These are phyloP conservation scores for Echites panduratus DNA, from an alignment of 257 asterid genomes.

Conservation along the genomic window DNA sequence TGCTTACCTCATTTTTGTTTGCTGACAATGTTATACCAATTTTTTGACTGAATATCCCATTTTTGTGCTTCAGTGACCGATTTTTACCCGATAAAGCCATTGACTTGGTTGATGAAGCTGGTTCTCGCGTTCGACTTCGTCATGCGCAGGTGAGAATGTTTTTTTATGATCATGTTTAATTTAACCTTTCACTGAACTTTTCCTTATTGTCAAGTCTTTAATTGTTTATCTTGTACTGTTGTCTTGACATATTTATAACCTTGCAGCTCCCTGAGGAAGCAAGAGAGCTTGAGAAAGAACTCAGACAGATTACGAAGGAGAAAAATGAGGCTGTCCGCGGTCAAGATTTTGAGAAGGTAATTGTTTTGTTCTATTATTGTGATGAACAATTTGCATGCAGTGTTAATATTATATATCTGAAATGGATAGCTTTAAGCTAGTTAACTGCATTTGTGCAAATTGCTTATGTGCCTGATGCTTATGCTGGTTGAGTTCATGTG, in stretches of 20 bases:
- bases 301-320: slow-evolving; percentile 91
- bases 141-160: slow-evolving; percentile 76
- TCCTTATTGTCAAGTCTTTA: slow-evolving; percentile 5
- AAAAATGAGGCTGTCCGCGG: slow-evolving; percentile 93
- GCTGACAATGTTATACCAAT: background rate
- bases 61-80: slow-evolving; percentile 66
- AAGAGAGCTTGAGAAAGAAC: slow-evolving; percentile 93
- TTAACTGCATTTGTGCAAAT: background rate
- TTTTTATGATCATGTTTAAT: slow-evolving; percentile 8
- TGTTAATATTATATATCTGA: background rate
- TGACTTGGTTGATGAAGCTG: slow-evolving; percentile 98
- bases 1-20: background rate
- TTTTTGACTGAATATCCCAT: slow-evolving; percentile 20
- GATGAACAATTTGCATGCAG: background rate
- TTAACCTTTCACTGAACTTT: slow-evolving; percentile 4
- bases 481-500: slow-evolving; percentile 7
- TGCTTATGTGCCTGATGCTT: background rate
- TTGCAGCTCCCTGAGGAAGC: slow-evolving; percentile 98
- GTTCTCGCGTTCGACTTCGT: slow-evolving; percentile 96
- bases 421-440: background rate
- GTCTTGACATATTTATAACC: slow-evolving; percentile 12
- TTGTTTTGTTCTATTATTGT: background rate
- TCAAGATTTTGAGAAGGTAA: slow-evolving; percentile 94
- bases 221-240: slow-evolving; percentile 2
- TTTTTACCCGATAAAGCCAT: slow-evolving; percentile 98